Evolutionary conservation across 495 filamentous ascomycete species (phyloP), one percentile per base, ranked within the genome.

Genomic region (Bryoglossum gracile): DNA sequence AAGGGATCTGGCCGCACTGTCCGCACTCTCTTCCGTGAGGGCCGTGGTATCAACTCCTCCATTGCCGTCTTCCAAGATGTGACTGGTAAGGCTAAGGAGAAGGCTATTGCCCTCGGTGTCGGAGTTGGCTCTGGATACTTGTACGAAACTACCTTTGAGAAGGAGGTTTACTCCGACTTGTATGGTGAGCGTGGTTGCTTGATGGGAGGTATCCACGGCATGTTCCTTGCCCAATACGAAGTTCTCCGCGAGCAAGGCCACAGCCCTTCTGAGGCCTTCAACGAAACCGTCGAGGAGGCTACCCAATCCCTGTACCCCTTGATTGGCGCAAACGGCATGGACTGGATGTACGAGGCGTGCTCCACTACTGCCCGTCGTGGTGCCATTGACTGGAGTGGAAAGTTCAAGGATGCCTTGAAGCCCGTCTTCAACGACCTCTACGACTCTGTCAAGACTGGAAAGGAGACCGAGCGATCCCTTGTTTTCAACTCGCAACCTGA

Each of bases 151-250:
- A 98, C 92, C 65, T 98, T 97, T 65, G 83, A 97, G 81, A 97
- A 97, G 81, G 94, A 97, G 77, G 92, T 97, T 66, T 95, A 91
- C 84, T 95, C 89, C 42, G 94, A 97, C 72, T 80, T 98, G 53
- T 96, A 97, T 76, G 94, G 92, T 70, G 92, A 98, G 84, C 90
- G 92, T 74, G 92, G 94, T 66, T 98, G 94, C 79, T 76, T 98
- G 59, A 98, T 97, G 94, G 94, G 92, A 61, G 92, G 94, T 71
- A 98, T 98, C 73, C 94, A 98, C 80, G 92, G 92, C 72, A 97
- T 98, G 92, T 98, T 98, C 85, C 87, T 98, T 58, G 92, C 92
- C 51, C 92, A 98, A 78, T 97, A 98, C 78, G 94, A 98, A 80
- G 92, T 97, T 61, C 90, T 98, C 68, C 92, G 92, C 65, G 92